These are phyloP conservation scores for Boeremia lycopersici DNA, from an alignment of 2,329 filamentous ascomycete genomes.

Conservation along the genomic window DNA sequence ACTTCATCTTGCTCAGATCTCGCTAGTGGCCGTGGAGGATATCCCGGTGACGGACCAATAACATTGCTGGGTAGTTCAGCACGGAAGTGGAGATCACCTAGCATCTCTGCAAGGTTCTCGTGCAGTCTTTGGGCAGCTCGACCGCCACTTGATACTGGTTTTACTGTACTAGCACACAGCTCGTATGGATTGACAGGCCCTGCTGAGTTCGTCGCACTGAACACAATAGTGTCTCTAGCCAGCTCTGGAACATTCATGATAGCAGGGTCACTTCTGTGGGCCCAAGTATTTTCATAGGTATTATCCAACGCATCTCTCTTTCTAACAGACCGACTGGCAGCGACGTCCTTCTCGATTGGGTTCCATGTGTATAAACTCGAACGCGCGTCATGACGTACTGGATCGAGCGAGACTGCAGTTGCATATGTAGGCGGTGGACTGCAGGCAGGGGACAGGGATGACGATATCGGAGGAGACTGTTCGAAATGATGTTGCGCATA, in stretches of 20 bases:
- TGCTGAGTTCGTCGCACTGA: conserved; percentile 28
- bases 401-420: not conserved
- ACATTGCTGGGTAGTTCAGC: conserved; percentile 16
- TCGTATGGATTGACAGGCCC: conserved; percentile 29
- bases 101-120: conserved; percentile 12
- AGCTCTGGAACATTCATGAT: conserved; percentile 13
- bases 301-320: not conserved
- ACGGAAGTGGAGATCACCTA: conserved; percentile 17
- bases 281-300: not conserved
- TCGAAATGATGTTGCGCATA: not conserved
- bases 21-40: not conserved
- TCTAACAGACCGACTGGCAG: not conserved
- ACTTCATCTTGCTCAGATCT: not conserved
- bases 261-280: not conserved
- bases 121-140: no score
- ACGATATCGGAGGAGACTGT: not conserved
- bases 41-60: conserved; percentile 7
- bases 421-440: conserved; percentile 10
- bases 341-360: not conserved
- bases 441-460: not conserved
- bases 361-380: no score
- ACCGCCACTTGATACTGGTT: not conserved
- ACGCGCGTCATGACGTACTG: not conserved
- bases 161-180: not conserved
- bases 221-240: conserved; percentile 13